Conservation (phyloP, 495 filamentous ascomycete genomes). For the Apiosordaria backusii region DNA sequence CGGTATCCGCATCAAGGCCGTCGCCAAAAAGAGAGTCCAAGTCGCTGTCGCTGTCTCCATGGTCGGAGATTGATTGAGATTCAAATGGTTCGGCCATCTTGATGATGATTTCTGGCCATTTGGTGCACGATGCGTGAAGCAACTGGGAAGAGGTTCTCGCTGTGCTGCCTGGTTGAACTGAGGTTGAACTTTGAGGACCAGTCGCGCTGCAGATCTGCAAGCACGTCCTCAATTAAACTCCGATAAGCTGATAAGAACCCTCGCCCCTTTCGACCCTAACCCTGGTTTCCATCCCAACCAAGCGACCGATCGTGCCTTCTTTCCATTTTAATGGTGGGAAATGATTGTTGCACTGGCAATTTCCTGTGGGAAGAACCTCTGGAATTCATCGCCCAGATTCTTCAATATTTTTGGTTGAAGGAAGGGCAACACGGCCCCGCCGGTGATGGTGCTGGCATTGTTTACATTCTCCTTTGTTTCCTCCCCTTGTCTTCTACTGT, state of each 20-base stretch:
- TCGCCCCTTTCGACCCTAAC: neutral
- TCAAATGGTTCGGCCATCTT: conserved; percentile 10
- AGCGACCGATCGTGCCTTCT: neutral
- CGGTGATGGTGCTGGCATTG: neutral
- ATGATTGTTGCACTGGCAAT: neutral
- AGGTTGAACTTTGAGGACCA: neutral
- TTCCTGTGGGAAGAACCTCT: neutral
- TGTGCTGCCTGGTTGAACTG: neutral
- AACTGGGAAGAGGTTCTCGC: neutral
- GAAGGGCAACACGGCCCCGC: neutral
- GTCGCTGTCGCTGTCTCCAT: conserved; percentile 14
- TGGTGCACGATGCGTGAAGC: neutral
- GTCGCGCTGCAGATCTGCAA: neutral
- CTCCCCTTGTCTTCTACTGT: neutral
- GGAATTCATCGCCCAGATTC: neutral
- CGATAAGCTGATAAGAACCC: neutral
- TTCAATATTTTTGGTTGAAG: neutral
- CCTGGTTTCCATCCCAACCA: neutral
- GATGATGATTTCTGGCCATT: neutral
- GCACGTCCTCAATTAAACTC: neutral
- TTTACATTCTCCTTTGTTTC: neutral
- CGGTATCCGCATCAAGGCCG: conserved; percentile 13
- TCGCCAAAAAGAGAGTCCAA: conserved; percentile 27
- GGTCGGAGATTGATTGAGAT: conserved; percentile 1
- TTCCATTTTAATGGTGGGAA: neutral